Conservation (phyloP, 2,329 filamentous ascomycete species). For the Claviceps africana region DNA sequence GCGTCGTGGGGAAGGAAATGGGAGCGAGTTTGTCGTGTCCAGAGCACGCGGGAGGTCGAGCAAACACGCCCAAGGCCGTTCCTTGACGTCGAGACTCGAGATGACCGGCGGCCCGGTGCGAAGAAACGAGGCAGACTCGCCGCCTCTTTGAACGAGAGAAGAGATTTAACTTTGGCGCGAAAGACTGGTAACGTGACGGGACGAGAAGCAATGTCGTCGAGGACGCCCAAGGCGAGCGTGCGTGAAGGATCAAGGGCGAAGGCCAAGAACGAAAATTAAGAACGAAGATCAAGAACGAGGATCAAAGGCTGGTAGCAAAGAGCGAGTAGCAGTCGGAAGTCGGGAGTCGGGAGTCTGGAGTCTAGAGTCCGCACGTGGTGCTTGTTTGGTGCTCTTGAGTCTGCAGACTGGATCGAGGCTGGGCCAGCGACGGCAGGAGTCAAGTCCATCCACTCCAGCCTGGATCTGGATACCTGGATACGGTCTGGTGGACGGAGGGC, state of each 20-base stretch:
- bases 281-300: background rate
- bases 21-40: background rate
- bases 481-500: no score
- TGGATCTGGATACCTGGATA: no score
- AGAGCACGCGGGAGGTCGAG: background rate
- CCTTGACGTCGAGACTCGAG: background rate
- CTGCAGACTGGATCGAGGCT: no score
- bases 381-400: background rate
- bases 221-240: slow-evolving; percentile 1
- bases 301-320: background rate
- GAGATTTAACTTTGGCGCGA: background rate
- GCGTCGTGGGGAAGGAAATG: background rate
- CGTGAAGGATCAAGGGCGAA: slow-evolving; percentile 1
- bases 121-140: background rate
- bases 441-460: no score
- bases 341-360: no score
- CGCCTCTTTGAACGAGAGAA: background rate
- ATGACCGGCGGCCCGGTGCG: background rate
- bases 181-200: background rate
- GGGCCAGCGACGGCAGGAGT: no score
- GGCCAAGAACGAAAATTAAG: no score
- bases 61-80: background rate
- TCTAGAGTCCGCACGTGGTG: no score
- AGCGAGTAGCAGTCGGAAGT: background rate
- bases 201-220: background rate